Conservation (phyloP, 352 stramenopile genomes). For the Thraustochytrium striatum region DNA sequence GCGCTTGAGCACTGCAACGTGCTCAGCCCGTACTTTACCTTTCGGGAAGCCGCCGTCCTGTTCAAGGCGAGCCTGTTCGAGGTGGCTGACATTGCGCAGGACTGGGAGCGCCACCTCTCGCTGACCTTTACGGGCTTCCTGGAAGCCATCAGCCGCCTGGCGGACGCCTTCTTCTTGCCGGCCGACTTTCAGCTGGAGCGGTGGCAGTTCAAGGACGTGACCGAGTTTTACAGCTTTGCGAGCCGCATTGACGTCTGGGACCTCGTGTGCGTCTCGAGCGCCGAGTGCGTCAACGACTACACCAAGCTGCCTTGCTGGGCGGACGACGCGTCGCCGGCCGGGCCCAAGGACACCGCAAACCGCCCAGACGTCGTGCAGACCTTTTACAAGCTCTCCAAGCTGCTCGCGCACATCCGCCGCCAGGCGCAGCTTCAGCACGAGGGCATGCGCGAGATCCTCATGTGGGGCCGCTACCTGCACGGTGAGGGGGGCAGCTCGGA, state of each 20-base stretch:
- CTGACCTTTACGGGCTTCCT: constrained; percentile 30
- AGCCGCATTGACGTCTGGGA: constrained; percentile 12
- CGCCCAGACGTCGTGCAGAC: constrained; percentile 18
- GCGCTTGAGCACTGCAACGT: neutral
- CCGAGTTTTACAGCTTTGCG: constrained; percentile 2
- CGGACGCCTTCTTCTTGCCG: constrained; percentile 26
- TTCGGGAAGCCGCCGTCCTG: constrained; percentile 32
- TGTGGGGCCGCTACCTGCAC: neutral
- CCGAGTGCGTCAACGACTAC: constrained; percentile 39
- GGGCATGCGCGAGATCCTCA: neutral
- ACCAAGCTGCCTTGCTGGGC: neutral
- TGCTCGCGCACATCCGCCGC: neutral
- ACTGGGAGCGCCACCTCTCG: constrained; percentile 25
- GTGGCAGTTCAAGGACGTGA: neutral
- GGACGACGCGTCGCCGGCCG: neutral
- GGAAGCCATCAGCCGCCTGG: constrained; percentile 24
- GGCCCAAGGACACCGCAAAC: no score
- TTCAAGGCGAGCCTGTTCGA: constrained; percentile 37
- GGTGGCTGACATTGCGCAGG: constrained; percentile 27
- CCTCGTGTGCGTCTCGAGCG: neutral
- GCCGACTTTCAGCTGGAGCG: constrained; percentile 1
- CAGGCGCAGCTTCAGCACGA: neutral
- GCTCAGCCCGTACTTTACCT: neutral
- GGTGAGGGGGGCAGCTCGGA: neutral
- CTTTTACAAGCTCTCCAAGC: constrained; percentile 8